A percentile compares a stretch with the other conserved stretches of the same genome.
These are phyloP conservation scores for Perkinsus marinus DNA, from an alignment of 169 alveolate genomes.

Conservation along the genomic window DNA sequence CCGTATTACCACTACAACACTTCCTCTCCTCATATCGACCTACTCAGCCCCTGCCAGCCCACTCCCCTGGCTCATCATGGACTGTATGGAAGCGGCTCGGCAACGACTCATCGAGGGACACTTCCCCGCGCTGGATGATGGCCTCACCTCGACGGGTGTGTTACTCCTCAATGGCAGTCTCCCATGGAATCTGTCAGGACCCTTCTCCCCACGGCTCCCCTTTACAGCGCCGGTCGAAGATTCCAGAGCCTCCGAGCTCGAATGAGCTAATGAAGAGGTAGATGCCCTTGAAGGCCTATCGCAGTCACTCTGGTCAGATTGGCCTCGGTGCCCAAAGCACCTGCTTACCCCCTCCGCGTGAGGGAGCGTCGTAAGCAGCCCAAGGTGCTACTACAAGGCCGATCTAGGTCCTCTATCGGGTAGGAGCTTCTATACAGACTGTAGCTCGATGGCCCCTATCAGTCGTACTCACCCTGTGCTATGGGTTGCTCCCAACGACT, in stretches of 20 bases:
- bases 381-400: background rate
- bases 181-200: background rate
- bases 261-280: background rate
- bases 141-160: background rate
- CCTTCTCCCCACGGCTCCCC: background rate
- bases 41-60: background rate
- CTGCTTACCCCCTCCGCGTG: background rate
- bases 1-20: background rate
- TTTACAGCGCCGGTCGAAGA: background rate
- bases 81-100: background rate
- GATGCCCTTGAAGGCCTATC: background rate
- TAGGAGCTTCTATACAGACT: background rate
- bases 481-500: background rate
- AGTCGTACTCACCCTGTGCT: background rate
- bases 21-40: background rate
- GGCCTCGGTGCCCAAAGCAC: background rate
- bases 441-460: background rate
- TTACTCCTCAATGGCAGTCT: background rate
- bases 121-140: background rate
- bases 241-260: background rate
- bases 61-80: background rate
- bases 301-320: background rate
- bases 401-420: background rate
- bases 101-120: background rate
- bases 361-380: background rate